Percentiles rank a stretch among this genome's conserved stretches.
Conservation (phyloP, 2,329 filamentous ascomycete genomes). For the Neofusicoccum umdonicola region DNA sequence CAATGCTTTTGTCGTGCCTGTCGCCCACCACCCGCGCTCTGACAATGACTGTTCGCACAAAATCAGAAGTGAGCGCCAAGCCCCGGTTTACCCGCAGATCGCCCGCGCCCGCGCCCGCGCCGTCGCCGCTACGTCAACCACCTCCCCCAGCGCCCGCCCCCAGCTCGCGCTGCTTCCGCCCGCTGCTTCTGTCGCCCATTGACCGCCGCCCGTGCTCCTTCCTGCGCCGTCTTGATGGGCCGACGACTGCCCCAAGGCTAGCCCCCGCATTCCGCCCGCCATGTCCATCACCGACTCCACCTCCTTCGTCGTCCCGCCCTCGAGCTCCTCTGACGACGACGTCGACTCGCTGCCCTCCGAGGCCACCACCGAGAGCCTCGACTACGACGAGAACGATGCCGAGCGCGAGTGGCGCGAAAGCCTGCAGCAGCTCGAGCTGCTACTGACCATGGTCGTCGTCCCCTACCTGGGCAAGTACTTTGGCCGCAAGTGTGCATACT, state of each 20-base stretch:
- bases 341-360: slow-evolving; percentile 52
- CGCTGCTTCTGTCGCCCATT: not conserved
- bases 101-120: not conserved
- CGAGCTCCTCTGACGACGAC: slow-evolving; percentile 39
- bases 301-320: slow-evolving; percentile 34
- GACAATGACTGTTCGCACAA: slow-evolving; percentile 17
- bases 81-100: not conserved
- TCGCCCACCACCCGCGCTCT: not conserved
- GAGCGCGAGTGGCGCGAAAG: slow-evolving; percentile 95
- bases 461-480: slow-evolving; percentile 94
- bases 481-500: slow-evolving; percentile 91
- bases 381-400: slow-evolving; percentile 64
- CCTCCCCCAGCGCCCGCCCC: not conserved
- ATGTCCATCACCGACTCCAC: slow-evolving; percentile 39
- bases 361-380: slow-evolving; percentile 51
- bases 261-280: slow-evolving; percentile 12
- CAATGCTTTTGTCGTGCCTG: slow-evolving; percentile 12
- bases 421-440: slow-evolving; percentile 86
- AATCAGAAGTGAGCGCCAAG: slow-evolving; percentile 5
- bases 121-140: not conserved
- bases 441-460: slow-evolving; percentile 91
- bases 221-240: not conserved
- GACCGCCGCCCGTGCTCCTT: not conserved
- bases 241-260: not conserved
- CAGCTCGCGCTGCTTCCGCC: not conserved